Evolutionary conservation across 1,139 yeast genomes (phyloP).

Genomic region (Pichia kudriavzevii): DNA sequence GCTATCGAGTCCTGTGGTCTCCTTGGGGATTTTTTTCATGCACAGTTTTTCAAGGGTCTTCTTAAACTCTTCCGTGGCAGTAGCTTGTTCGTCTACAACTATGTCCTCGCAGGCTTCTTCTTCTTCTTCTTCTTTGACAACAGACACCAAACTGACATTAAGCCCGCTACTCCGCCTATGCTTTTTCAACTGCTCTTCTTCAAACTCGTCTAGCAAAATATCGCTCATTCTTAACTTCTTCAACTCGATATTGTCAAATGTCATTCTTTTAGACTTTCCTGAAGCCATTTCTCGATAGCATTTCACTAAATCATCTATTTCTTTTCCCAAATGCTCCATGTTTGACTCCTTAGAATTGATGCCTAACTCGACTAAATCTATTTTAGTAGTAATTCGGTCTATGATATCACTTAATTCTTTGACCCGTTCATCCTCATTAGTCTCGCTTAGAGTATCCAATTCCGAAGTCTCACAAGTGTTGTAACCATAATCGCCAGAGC

Average conservation of each 20-base stretch:
- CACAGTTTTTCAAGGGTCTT: conserved; percentile 18
- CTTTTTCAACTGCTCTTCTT: conserved; percentile 11
- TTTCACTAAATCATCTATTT: conserved; percentile 12
- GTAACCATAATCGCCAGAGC: not conserved
- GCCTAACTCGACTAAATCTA: conserved; percentile 20
- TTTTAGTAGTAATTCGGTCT: conserved; percentile 16
- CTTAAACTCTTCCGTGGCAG: conserved; percentile 16
- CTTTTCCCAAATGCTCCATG: conserved; percentile 13
- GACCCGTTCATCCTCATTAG: conserved; percentile 20
- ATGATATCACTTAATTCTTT: conserved; percentile 13
- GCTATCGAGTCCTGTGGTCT: too few relatives aligned
- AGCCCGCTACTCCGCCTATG: conserved; percentile 24
- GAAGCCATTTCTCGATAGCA: conserved; percentile 8
- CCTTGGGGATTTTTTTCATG: conserved; percentile 6
- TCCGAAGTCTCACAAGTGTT: not conserved
- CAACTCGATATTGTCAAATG: conserved; percentile 1
- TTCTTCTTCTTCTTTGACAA: conserved; percentile 17
- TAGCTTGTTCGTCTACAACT: conserved; percentile 1
- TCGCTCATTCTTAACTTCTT: conserved; percentile 10
- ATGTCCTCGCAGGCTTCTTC: not conserved
- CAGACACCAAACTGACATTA: conserved; percentile 22
- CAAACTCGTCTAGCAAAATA: conserved; percentile 6
- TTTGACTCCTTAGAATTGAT: conserved; percentile 11
- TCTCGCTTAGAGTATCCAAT: conserved; percentile 15
- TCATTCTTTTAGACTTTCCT: not conserved